Conservation (phyloP, 2,329 filamentous ascomycete species). For the Tolypocladium endophyticum region DNA sequence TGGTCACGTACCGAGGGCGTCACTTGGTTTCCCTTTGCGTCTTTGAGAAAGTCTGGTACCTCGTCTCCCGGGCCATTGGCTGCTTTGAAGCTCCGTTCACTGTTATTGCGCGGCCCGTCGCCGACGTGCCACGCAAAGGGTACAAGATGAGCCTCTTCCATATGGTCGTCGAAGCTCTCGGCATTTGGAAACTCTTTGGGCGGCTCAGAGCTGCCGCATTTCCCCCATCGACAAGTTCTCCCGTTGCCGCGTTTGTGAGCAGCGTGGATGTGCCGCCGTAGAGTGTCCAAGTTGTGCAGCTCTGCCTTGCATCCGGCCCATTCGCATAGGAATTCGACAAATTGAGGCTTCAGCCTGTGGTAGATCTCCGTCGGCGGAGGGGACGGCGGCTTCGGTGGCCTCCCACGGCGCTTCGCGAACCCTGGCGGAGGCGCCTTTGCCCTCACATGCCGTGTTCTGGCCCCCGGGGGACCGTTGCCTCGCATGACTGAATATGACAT, state of each 20-base stretch:
- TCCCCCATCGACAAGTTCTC: slow-evolving; percentile 19
- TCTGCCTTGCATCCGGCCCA: slow-evolving; percentile 50
- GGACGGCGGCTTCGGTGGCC: slow-evolving; percentile 27
- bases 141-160: slow-evolving; percentile 42
- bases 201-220: slow-evolving; percentile 12
- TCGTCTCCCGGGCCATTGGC: slow-evolving; percentile 7
- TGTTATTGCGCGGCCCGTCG: slow-evolving; percentile 42
- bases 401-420: slow-evolving; percentile 28
- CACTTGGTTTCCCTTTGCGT: slow-evolving; percentile 41
- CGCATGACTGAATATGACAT: slow-evolving; percentile 17
- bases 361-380: slow-evolving; percentile 31
- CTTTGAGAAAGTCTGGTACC: slow-evolving; percentile 40
- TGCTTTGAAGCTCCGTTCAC: slow-evolving; percentile 8
- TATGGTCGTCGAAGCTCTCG: slow-evolving; percentile 34
- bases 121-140: slow-evolving; percentile 48
- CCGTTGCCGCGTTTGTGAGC: slow-evolving; percentile 31
- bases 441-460: slow-evolving; percentile 12
- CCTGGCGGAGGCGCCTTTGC: slow-evolving; percentile 13
- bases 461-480: slow-evolving; percentile 1
- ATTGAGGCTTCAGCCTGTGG: slow-evolving; percentile 28
- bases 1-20: slow-evolving; percentile 47
- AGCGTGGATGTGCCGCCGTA: slow-evolving; percentile 40
- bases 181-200: slow-evolving; percentile 23
- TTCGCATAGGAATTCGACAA: slow-evolving; percentile 46
- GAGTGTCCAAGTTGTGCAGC: slow-evolving; percentile 50